Percentiles rank a stretch among this genome's conserved stretches.
phyloP scores from a whole-genome alignment of 805 yeast genomes.

The Ascoidea asiatica region DNA sequence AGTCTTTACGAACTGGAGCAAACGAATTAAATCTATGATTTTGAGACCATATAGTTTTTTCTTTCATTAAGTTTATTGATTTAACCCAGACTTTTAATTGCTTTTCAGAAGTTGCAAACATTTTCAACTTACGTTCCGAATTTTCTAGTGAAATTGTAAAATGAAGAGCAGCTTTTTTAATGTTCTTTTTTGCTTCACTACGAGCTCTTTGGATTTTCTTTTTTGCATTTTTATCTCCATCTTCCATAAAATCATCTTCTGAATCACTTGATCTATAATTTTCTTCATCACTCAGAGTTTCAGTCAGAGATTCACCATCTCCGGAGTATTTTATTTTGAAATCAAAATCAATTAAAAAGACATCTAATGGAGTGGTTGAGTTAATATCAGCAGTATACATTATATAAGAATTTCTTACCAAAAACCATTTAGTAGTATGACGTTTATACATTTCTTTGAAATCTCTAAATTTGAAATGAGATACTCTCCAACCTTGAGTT shows the following conservation, averaged over 20 bases:
- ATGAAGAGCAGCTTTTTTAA: slow-evolving; percentile 34
- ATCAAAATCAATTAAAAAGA: slow-evolving; percentile 73
- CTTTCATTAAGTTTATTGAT: slow-evolving; percentile 57
- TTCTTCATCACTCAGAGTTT: slow-evolving; percentile 3
- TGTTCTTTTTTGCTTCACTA: slow-evolving; percentile 12
- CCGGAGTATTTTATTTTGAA: slow-evolving; percentile 45
- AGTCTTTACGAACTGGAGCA: slow-evolving; percentile 81
- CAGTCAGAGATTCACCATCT: slow-evolving; percentile 15
- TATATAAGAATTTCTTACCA: slow-evolving; percentile 73
- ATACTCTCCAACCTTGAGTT: slow-evolving; percentile 92
- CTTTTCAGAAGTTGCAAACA: slow-evolving; percentile 53
- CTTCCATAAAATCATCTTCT: slow-evolving; percentile 32
- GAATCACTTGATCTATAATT: slow-evolving; percentile 13
- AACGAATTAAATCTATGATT: slow-evolving; percentile 72
- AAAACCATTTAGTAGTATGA: slow-evolving; percentile 85
- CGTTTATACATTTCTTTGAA: slow-evolving; percentile 79
- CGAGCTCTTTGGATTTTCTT: slow-evolving; percentile 13
- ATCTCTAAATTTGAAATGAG: slow-evolving; percentile 71
- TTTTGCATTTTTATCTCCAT: not conserved
- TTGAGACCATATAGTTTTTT: slow-evolving; percentile 58
- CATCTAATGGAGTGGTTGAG: slow-evolving; percentile 82
- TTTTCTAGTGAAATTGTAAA: slow-evolving; percentile 49
- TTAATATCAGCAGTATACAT: slow-evolving; percentile 77
- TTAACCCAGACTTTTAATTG: slow-evolving; percentile 64
- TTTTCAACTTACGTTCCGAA: slow-evolving; percentile 62